Base-by-base conservation (phyloP, 106 monocot species). In the Allium fistulosum region DNA sequence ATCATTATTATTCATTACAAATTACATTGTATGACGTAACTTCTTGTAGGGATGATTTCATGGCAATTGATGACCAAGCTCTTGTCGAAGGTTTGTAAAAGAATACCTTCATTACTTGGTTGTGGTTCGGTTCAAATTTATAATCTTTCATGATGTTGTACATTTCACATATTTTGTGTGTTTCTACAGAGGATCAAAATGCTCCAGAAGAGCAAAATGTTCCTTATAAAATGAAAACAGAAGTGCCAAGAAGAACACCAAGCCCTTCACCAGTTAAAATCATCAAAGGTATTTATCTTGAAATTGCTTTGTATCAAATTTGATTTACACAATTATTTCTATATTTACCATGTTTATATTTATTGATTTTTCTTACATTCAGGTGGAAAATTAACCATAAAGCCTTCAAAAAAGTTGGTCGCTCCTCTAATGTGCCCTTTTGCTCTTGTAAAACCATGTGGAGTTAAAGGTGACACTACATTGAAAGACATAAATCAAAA, bases 361-460 rank as follows among this genome's bases (percentile, higher is more conserved):
- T 3, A 12, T 11, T 8, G 13, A 55, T 55, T 55, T 55, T 55
- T 53, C 15, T 55, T 55, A 15, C 1, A 55, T 9, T 18, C 18
- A 55, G 53, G 53, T 11, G 11, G 53, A 55, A 11, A 55, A 55
- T 15, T 55, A 55, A 12, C 15, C 53, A 15, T 60, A 17, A 15
- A 60, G 10, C 7, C 62, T 62, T 62, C 86, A 17, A 73, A 71
- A 53, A 92, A 87, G 66, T 61, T 87, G 58, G 76, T 83, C 45
- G 81, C 92, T 62, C 80, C 86, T 46, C 68, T 97, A 61, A 89
- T 80, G 17, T 92, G 87, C 66, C 97, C 97, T 64, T 97, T 92
- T 77, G 81, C 84, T 1, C 81, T 97, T 55, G 80, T 97, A 57
- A 97, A 92, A 73, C 92, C 97, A 51, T 92, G 82, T 75, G 86